Evolutionary conservation across 495 filamentous ascomycete genomes (phyloP).

Genomic region (Cudoniella acicularis): DNA sequence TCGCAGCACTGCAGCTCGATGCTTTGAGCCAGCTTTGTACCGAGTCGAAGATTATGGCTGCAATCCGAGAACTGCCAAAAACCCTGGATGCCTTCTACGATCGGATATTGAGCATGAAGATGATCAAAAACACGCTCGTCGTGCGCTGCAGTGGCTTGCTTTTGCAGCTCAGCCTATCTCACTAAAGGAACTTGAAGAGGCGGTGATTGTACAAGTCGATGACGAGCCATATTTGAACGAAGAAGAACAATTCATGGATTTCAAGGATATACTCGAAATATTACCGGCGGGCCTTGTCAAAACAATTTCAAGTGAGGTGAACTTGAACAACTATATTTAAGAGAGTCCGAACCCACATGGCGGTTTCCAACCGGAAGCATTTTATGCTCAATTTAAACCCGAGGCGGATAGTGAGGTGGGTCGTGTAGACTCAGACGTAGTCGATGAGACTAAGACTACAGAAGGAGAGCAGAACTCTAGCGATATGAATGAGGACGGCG

Average conservation of each 20-base stretch:
- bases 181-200: conserved; percentile 29
- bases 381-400: background rate
- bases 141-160: conserved; percentile 30
- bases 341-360: background rate
- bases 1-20: conserved; percentile 34
- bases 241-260: conserved; percentile 16
- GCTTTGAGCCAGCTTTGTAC: conserved; percentile 25
- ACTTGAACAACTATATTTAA: background rate
- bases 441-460: background rate
- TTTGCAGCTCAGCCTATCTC: conserved; percentile 26
- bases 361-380: background rate
- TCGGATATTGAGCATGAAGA: conserved; percentile 23
- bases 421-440: background rate
- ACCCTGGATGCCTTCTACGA: conserved; percentile 27
- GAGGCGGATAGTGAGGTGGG: background rate
- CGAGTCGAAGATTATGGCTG: conserved; percentile 29
- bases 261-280: conserved; percentile 12
- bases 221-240: conserved; percentile 8
- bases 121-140: conserved; percentile 16
- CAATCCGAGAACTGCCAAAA: conserved; percentile 28
- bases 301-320: background rate
- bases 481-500: background rate
- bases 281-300: background rate
- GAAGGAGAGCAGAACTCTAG: background rate
- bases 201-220: conserved; percentile 14